phyloP scores from a whole-genome alignment of 148 eudicot genomes.

The Cornus suecica region DNA sequence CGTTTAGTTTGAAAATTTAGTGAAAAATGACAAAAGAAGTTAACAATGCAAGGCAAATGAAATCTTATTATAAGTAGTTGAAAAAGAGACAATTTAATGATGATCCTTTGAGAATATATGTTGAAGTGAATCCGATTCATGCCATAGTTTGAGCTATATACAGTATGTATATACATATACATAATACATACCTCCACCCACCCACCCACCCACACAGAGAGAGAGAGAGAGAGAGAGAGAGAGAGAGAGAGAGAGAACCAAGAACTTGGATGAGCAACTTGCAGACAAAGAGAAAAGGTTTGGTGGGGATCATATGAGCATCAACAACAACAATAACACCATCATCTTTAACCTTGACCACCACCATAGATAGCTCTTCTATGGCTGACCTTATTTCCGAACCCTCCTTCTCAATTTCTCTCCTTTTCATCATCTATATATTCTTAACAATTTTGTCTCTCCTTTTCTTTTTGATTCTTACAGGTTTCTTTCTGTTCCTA shows the following conservation, averaged over 20 bases:
- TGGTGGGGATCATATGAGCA: neutral
- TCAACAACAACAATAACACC: neutral
- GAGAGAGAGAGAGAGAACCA: constrained; percentile 35
- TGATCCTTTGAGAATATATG: too few relatives aligned
- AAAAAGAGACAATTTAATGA: neutral
- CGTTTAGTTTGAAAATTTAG: too few relatives aligned
- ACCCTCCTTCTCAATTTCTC: constrained; percentile 34
- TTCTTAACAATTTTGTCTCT: too few relatives aligned
- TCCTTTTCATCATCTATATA: constrained; percentile 17
- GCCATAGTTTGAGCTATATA: neutral
- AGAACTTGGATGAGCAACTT: constrained; percentile 63
- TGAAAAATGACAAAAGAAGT: too few relatives aligned
- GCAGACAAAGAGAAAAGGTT: constrained; percentile 68
- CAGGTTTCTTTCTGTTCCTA: too few relatives aligned
- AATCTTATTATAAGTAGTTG: neutral
- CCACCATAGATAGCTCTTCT: constrained; percentile 54
- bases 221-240: constrained; percentile 9
- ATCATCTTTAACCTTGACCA: constrained; percentile 24
- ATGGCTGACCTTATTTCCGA: constrained; percentile 61
- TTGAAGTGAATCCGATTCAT: neutral
- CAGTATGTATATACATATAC: neutral
- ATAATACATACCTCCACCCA: too few relatives aligned
- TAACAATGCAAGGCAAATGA: too few relatives aligned
- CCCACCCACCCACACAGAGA: too few relatives aligned
- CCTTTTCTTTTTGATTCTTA: too few relatives aligned